Evolutionary conservation across 306 rosid species (phyloP), one percentile per base, ranked within the genome.

Genomic region (Fragaria iinumae): DNA sequence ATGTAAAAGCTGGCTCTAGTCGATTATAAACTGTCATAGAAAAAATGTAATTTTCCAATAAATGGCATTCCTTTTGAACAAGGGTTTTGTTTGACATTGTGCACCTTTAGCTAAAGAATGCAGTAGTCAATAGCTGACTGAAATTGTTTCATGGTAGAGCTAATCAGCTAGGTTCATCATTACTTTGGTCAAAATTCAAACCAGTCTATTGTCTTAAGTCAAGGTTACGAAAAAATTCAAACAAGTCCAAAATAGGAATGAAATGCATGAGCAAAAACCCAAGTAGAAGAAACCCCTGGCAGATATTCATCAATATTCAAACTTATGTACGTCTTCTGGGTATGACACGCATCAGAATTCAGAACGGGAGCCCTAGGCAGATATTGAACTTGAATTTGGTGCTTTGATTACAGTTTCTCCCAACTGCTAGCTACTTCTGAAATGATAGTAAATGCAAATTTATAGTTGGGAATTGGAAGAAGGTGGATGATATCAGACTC

Each of bases 1-100:
- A 66, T 89, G 86, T 87, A 86, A 87, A 91, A 84, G 79, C 74
- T 88, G 86, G 88, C 81, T 91, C 89, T 86, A 85, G 83, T 87
- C 84, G 48, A 88, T 83, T 83, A 79, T 72, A 79, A 84, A 88
- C 83, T 84, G 74, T 71, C 83, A 76, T 78, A 72, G 70, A 73
- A 49, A 76, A 81, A 83, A 71, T 89, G 92, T 90, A 86, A 84
- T 86, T 84, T 89, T 79, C 80, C 73, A 88, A 83, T 84, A 84
- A 93, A 81, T 81, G 73, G 11, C 84, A 82, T 83, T 85, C 84
- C 86, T 71, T 63, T 78, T 80, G 44, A 56, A 59, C 78, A 72
- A 74, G 69, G 48, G 60, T 87, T 77, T 81, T 57, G 57, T 83
- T 50, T 78, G 78, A 62, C 38, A 2, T 67, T 57, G 75, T 67